phyloP scores from a whole-genome alignment of 257 asterid genomes.

The Mentha longifolia region DNA sequence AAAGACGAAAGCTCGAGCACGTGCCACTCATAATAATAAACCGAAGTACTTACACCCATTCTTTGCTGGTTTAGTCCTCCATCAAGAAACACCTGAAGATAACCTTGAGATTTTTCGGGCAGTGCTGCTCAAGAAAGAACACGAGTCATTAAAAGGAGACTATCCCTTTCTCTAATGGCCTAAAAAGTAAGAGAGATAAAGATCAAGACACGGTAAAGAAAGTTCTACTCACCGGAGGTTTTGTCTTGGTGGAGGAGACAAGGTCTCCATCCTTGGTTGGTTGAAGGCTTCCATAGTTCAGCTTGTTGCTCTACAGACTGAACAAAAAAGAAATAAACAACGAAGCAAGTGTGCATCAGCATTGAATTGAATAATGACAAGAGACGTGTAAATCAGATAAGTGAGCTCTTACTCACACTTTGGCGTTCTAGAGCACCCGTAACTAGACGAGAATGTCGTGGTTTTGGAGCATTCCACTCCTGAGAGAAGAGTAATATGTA shows the following conservation, averaged over 20 bases:
- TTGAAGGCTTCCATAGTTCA: constrained; percentile 76
- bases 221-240: constrained; percentile 53
- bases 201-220: neutral
- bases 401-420: constrained; percentile 68
- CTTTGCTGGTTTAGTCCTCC: constrained; percentile 99
- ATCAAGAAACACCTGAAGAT: constrained; percentile 92
- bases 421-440: constrained; percentile 69
- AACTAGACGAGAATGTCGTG: constrained; percentile 74
- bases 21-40: constrained; percentile 13
- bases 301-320: constrained; percentile 60
- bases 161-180: neutral
- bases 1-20: neutral
- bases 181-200: neutral
- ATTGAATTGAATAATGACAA: neutral
- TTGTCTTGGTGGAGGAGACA: constrained; percentile 39
- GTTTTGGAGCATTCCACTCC: constrained; percentile 82
- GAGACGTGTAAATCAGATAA: constrained; percentile 7
- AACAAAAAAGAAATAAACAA: constrained; percentile 24
- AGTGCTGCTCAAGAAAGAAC: constrained; percentile 45
- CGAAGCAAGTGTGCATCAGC: neutral
- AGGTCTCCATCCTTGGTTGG: constrained; percentile 74
- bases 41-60: constrained; percentile 76
- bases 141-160: neutral
- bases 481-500: constrained; percentile 23
- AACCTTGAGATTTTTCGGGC: constrained; percentile 77